These are phyloP conservation scores for Osmanthus fragrans DNA, from an alignment of 257 asterid genomes.

Conservation along the genomic window DNA sequence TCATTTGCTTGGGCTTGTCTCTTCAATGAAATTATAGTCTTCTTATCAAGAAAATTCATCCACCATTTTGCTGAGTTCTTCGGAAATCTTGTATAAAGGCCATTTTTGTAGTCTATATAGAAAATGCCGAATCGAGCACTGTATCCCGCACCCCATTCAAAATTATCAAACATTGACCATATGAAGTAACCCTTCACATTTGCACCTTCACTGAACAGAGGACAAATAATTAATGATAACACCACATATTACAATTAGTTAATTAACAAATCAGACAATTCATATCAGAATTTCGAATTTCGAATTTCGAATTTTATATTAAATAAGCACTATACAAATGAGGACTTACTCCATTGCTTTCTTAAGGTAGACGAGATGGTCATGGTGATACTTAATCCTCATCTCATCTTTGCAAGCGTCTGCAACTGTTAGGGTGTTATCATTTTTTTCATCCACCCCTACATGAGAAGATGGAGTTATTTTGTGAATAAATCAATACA, in stretches of 20 bases:
- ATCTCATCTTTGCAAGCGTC: neutral
- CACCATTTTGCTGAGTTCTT: slow-evolving; percentile 47
- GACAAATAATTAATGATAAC: neutral
- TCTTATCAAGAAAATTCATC: slow-evolving; percentile 30
- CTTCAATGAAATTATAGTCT: neutral
- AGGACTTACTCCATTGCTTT: slow-evolving; percentile 20
- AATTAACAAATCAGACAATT: neutral
- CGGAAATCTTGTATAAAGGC: slow-evolving; percentile 32
- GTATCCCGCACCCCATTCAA: slow-evolving; percentile 45
- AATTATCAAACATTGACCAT: slow-evolving; percentile 55
- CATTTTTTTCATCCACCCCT: slow-evolving; percentile 19
- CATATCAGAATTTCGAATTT: neutral
- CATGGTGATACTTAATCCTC: slow-evolving; percentile 4
- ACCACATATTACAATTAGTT: too few relatives aligned
- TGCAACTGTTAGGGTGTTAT: neutral
- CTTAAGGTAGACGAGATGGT: slow-evolving; percentile 21
- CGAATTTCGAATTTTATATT: too few relatives aligned
- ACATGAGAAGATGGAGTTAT: too few relatives aligned
- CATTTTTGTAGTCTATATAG: slow-evolving; percentile 36
- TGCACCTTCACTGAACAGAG: slow-evolving; percentile 26
- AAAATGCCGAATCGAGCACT: slow-evolving; percentile 40
- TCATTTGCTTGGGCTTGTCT: neutral
- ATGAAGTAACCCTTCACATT: slow-evolving; percentile 49
- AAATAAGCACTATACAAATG: neutral
- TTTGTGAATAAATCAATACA: too few relatives aligned